Conservation (phyloP, 306 rosid species). For the Acmispon strigosus region DNA sequence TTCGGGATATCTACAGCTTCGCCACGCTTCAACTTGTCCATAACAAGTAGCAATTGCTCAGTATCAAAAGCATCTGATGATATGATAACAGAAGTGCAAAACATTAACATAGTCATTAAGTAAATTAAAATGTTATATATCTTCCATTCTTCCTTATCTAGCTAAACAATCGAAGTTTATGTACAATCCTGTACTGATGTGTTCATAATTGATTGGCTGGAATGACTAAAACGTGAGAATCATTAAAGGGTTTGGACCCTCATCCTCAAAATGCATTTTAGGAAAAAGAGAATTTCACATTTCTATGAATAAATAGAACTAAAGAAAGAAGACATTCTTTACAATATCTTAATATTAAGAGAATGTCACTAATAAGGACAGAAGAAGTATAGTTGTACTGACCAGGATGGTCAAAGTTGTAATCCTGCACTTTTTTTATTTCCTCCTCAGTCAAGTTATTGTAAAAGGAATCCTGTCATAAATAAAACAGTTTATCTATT, state of each 20-base stretch:
- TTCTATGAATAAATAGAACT: neutral
- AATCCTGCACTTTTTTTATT: constrained; percentile 68
- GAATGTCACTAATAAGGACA: constrained; percentile 1
- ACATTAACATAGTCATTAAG: constrained; percentile 7
- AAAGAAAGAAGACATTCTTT: neutral
- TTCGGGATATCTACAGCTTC: constrained; percentile 93
- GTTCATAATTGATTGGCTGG: neutral
- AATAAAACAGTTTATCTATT: constrained; percentile 9
- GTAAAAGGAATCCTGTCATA: constrained; percentile 87
- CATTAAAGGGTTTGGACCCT: neutral
- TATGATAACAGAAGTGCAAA: neutral
- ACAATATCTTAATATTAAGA: neutral
- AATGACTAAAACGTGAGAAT: neutral
- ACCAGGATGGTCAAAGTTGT: constrained; percentile 99
- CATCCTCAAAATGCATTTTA: neutral
- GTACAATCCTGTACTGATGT: neutral
- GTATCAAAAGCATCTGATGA: constrained; percentile 91
- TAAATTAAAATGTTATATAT: neutral
- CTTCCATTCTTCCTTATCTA: neutral
- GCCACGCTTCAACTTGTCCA: constrained; percentile 86
- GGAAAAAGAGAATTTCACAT: neutral
- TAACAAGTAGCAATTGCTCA: constrained; percentile 57
- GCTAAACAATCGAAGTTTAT: neutral
- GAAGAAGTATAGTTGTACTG: constrained; percentile 29
- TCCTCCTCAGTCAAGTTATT: constrained; percentile 69